A percentile compares a stretch with the other conserved stretches of the same genome.
Conservation (phyloP, 495 filamentous ascomycete species). For the Thermochaetoides thermophila region DNA sequence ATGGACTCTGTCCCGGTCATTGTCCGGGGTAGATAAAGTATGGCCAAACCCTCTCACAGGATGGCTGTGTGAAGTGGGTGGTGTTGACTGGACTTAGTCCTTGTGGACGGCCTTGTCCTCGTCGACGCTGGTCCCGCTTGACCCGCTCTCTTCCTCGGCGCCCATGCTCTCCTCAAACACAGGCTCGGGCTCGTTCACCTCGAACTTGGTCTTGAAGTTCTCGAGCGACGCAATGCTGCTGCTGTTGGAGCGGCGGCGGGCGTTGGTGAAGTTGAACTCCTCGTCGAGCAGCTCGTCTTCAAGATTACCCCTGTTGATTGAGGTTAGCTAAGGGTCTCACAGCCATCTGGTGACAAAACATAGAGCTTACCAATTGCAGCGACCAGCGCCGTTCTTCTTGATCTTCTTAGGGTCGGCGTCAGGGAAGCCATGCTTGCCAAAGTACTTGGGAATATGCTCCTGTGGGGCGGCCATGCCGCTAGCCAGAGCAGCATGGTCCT, state of each 20-base stretch:
- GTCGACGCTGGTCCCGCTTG: conserved; percentile 26
- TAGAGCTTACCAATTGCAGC: conserved; percentile 84
- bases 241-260: conserved; percentile 85
- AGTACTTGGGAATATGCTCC: conserved; percentile 76
- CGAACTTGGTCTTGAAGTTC: conserved; percentile 79
- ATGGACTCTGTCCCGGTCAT: too few relatives aligned
- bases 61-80: too few relatives aligned
- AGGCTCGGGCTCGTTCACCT: conserved; percentile 67
- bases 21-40: too few relatives aligned
- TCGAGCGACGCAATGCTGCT: conserved; percentile 43
- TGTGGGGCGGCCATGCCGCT: conserved; percentile 47
- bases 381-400: conserved; percentile 91
- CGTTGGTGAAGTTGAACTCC: conserved; percentile 64
- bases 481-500: conserved; percentile 57
- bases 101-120: conserved; percentile 22
- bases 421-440: conserved; percentile 71
- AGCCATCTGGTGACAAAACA: too few relatives aligned
- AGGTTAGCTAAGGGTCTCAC: neutral
- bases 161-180: conserved; percentile 72
- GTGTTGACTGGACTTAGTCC: too few relatives aligned
- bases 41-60: too few relatives aligned
- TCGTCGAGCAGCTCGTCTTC: conserved; percentile 76
- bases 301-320: conserved; percentile 51
- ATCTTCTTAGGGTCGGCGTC: conserved; percentile 79
- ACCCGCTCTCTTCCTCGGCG: conserved; percentile 37